phyloP scores from a whole-genome alignment of 495 filamentous ascomycete genomes.

The Podospora didyma region DNA sequence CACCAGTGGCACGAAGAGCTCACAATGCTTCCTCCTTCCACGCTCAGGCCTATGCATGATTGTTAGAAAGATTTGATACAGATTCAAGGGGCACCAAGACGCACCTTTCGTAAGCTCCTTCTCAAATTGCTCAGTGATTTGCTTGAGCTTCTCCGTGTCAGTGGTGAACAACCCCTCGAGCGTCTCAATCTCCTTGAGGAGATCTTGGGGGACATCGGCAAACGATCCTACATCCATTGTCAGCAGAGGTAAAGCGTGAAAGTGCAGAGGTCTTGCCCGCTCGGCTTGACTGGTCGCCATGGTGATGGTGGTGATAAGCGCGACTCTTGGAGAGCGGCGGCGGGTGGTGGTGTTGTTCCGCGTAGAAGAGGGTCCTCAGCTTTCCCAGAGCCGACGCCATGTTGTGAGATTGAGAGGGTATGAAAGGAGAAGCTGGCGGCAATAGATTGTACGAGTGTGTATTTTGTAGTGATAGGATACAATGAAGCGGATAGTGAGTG shows the following conservation, averaged over 20 bases:
- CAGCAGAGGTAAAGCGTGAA: conserved; percentile 10
- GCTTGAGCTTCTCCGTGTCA: conserved; percentile 73
- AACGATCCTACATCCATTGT: conserved; percentile 34
- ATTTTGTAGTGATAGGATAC: neutral
- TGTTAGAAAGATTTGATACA: neutral
- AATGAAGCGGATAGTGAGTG: neutral
- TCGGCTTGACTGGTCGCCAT: conserved; percentile 13
- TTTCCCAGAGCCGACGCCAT: conserved; percentile 7
- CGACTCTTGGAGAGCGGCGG: conserved; percentile 11
- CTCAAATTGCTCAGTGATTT: conserved; percentile 84
- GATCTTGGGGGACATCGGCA: conserved; percentile 67
- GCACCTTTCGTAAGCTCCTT: conserved; percentile 83
- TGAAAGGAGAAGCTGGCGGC: neutral
- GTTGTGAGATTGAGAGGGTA: neutral
- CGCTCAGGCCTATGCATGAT: conserved; percentile 60
- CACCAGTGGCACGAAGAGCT: conserved; percentile 27
- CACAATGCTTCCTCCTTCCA: conserved; percentile 90
- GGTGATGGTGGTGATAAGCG: conserved; percentile 12
- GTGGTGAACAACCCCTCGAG: conserved; percentile 87
- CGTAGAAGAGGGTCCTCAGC: conserved; percentile 14
- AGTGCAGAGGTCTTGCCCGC: conserved; percentile 22
- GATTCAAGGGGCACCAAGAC: conserved; percentile 19
- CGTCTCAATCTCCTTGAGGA: conserved; percentile 75
- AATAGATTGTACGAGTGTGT: too few relatives aligned
- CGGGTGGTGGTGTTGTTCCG: conserved; percentile 6